Evolutionary conservation across 139 green algal species (phyloP), one percentile per base, ranked within the genome.

Genomic region (Coelastrella sp.): DNA sequence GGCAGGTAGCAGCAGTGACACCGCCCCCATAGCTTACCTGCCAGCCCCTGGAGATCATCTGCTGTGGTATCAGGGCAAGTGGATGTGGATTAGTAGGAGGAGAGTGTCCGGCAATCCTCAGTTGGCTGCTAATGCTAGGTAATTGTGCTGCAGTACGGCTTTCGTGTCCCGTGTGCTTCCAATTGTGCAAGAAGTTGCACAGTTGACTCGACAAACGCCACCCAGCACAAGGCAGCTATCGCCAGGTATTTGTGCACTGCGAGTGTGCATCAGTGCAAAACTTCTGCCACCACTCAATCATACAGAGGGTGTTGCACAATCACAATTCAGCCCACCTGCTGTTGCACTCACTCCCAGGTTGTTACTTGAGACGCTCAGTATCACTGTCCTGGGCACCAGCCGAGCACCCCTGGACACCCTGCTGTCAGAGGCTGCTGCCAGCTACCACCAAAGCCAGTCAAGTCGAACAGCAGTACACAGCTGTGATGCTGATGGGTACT

Each of bases 361-460:
- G 89, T 82, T 92, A 60, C 61, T 89, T 2, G 89, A 92, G 82
- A 92, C 89, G 60, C 64, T 92, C 64, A 75, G 23, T 57, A 61
- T 93, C 19, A 91, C 19, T n/a, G 19, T 87, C 5, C 77, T 89
- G 75, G 83, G 91, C 66, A 75, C 64, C 1, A 56, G 71, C 74
- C 79, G 91, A 4, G 3, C 7, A 3, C 13, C 87, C 16, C 83
- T 93, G 65, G 83, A 93, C 65, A 22, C 80, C 0, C 83, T 93
- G 65, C 64, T 93, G 56, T 14, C n/a, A 2, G 77, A 96, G 80
- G 94, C 94, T 7, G 92, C 91, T 8, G 80, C 84, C 17, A 92
- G 92, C 60, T 96, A 96, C 82, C 89, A 95, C 20, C 77, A 80
- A 2, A 91, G 91, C 59, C 92, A 93, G 78, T 82, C 93, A 11